These are phyloP conservation scores for Pelargonium exstipulatum DNA, from an alignment of 441 rosid species.

Conservation along the genomic window DNA sequence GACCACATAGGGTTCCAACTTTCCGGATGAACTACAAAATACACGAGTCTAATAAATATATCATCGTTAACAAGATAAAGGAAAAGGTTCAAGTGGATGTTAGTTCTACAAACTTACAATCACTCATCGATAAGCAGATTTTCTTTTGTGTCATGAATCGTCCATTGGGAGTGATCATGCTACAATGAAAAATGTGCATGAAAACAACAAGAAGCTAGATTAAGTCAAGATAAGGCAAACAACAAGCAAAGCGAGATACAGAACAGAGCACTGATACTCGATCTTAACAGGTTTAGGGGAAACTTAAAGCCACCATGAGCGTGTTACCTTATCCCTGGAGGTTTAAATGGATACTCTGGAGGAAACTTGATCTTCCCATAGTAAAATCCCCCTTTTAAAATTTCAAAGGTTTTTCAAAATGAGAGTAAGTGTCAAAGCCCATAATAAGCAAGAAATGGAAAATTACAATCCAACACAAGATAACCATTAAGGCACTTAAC, in stretches of 20 bases:
- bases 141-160: constrained; percentile 94
- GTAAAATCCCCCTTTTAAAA: constrained; percentile 67
- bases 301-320: not conserved
- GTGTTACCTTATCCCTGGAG: constrained; percentile 91
- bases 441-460: constrained; percentile 19
- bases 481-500: not conserved
- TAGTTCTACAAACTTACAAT: constrained; percentile 52
- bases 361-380: constrained; percentile 97
- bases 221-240: constrained; percentile 11
- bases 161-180: constrained; percentile 98
- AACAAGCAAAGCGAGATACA: not conserved
- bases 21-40: constrained; percentile 86
- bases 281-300: not conserved
- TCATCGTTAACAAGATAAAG: not conserved
- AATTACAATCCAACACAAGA: constrained; percentile 13
- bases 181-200: constrained; percentile 23
- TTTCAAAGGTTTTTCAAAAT: constrained; percentile 10
- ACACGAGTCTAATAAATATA: not conserved
- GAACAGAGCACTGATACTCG: not conserved
- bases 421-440: not conserved
- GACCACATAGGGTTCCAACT: constrained; percentile 99
- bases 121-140: constrained; percentile 97
- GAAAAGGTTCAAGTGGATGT: not conserved
- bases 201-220: constrained; percentile 6
- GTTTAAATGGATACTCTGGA: constrained; percentile 90